A percentile compares a stretch with the other conserved stretches of the same genome.
phyloP scores from a whole-genome alignment of 2,329 filamentous ascomycete species.

The Nemania bipapillata region DNA sequence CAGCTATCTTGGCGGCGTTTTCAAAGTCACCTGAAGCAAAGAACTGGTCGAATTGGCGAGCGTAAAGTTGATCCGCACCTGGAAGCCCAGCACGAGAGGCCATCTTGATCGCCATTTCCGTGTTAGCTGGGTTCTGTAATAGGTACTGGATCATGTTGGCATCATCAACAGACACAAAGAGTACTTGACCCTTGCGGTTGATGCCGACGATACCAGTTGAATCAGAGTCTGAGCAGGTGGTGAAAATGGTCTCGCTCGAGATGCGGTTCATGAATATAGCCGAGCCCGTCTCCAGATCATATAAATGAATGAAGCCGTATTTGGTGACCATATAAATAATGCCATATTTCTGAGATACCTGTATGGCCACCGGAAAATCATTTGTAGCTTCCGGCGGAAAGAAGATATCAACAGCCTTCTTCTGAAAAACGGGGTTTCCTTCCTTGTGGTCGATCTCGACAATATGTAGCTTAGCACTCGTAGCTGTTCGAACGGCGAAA shows the following conservation, averaged over 20 bases:
- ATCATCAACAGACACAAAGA: slow-evolving; percentile 94
- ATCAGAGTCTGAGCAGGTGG: slow-evolving; percentile 83
- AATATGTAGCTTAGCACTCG: slow-evolving; percentile 93
- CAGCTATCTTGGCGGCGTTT: slow-evolving; percentile 93
- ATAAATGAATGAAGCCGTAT: slow-evolving; percentile 98
- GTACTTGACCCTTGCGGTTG: slow-evolving; percentile 96
- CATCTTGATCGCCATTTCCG: slow-evolving; percentile 92
- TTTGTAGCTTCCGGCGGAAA: slow-evolving; percentile 95
- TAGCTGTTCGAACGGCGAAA: slow-evolving; percentile 90
- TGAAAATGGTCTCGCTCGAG: slow-evolving; percentile 98
- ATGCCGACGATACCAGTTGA: slow-evolving; percentile 92
- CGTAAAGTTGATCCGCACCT: slow-evolving; percentile 92
- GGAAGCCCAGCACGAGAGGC: slow-evolving; percentile 93
- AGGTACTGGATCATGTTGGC: slow-evolving; percentile 91
- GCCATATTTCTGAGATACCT: slow-evolving; percentile 95
- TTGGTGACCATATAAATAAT: slow-evolving; percentile 98
- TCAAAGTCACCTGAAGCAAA: slow-evolving; percentile 82
- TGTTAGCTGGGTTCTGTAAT: slow-evolving; percentile 94
- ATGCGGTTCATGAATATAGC: slow-evolving; percentile 99
- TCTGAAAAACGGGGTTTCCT: slow-evolving; percentile 87
- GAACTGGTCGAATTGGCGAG: slow-evolving; percentile 90
- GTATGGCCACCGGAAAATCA: slow-evolving; percentile 97
- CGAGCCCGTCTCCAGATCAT: slow-evolving; percentile 93
- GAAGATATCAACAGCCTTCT: slow-evolving; percentile 97
- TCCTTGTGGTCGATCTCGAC: slow-evolving; percentile 96